These are phyloP conservation scores for Rosa hybrid DNA, from an alignment of 331 rosid species.

Conservation along the genomic window DNA sequence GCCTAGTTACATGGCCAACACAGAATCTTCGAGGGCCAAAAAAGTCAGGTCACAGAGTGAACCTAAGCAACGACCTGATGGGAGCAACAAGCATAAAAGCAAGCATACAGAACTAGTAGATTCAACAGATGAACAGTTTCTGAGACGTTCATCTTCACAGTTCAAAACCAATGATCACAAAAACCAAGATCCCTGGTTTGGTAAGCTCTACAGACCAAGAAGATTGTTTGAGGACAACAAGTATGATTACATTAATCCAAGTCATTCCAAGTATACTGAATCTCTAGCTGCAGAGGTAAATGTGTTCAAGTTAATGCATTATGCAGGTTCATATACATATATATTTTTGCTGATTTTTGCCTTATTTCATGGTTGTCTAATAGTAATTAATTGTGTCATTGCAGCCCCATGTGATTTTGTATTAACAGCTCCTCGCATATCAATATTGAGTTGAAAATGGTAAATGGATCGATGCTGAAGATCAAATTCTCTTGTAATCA, in stretches of 20 bases:
- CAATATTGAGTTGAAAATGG: neutral
- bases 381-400: conserved; percentile 2
- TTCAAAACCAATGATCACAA: conserved; percentile 38
- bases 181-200: conserved; percentile 48
- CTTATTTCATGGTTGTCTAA: conserved; percentile 1
- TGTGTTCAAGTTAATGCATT: neutral
- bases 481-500: neutral
- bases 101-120: conserved; percentile 37
- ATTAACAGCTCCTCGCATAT: conserved; percentile 17
- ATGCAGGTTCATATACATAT: neutral
- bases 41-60: conserved; percentile 81
- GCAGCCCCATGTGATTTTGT: conserved; percentile 36
- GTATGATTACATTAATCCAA: conserved; percentile 26
- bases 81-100: conserved; percentile 32
- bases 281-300: conserved; percentile 33
- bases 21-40: conserved; percentile 66
- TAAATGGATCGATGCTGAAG: conserved; percentile 11
- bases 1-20: conserved; percentile 74
- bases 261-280: conserved; percentile 29
- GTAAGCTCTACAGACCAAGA: conserved; percentile 42
- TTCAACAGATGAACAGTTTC: conserved; percentile 42
- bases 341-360: neutral
- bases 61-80: conserved; percentile 77
- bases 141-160: conserved; percentile 32
- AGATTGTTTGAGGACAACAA: conserved; percentile 31